phyloP scores from a whole-genome alignment of 176 grass and related monocot genomes.

The Oryza meyeriana region DNA sequence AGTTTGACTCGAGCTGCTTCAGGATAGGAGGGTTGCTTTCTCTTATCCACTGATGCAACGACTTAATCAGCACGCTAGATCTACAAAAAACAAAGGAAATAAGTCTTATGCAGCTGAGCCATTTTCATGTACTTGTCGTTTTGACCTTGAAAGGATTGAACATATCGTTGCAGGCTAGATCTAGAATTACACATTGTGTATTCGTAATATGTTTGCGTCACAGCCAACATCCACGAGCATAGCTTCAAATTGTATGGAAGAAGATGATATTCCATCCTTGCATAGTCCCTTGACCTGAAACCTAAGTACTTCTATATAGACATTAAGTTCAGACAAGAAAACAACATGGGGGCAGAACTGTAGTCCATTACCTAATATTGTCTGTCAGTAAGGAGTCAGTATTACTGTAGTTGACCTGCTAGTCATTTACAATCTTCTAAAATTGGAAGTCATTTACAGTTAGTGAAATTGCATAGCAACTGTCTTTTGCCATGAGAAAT shows the following conservation, averaged over 20 bases:
- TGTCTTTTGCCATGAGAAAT: neutral
- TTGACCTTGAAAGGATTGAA: neutral
- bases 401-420: neutral
- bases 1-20: constrained; percentile 11
- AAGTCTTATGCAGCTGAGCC: neutral
- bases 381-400: neutral
- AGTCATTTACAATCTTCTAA: neutral
- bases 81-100: neutral
- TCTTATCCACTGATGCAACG: neutral
- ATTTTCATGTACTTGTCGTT: neutral
- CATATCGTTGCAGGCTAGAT: neutral
- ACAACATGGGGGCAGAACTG: neutral
- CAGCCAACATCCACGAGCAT: neutral
- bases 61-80: constrained; percentile 9
- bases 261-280: neutral
- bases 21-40: neutral
- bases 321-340: neutral
- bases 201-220: neutral
- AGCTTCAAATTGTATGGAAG: neutral
- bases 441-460: neutral
- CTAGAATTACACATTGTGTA: neutral
- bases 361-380: neutral
- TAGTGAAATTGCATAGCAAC: neutral
- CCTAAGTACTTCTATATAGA: neutral
- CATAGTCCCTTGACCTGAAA: neutral